Evolutionary conservation across 2,329 filamentous ascomycete genomes (phyloP).

Genomic region (Massarina eburnea): DNA sequence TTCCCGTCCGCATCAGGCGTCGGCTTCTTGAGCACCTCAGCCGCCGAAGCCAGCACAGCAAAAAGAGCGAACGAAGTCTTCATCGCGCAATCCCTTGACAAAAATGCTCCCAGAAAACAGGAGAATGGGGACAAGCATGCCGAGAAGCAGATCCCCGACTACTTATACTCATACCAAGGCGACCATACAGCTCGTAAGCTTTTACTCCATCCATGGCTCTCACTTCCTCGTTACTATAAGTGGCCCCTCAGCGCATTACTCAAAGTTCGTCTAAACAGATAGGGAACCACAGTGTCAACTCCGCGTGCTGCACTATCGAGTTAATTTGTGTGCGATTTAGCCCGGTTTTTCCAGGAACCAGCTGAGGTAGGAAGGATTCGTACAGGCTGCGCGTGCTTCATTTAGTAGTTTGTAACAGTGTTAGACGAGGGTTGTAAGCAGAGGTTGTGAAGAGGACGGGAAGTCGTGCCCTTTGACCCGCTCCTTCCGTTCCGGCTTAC

Average conservation of each 20-base stretch:
- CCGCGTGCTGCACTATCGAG: conserved; percentile 17
- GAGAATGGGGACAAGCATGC: conserved; percentile 4
- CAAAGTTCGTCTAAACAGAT: not conserved
- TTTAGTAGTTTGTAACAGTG: not conserved
- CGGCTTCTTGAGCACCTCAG: conserved; percentile 10
- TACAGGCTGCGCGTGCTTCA: not conserved
- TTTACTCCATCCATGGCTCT: not conserved
- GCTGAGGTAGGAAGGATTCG: conserved; percentile 17
- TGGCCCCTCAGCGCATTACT: not conserved
- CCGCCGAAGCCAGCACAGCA: conserved; percentile 19
- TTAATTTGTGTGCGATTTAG: conserved; percentile 24
- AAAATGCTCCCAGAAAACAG: conserved; percentile 1
- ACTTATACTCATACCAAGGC: conserved; percentile 14
- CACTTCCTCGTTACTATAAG: not conserved
- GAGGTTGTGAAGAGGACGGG: not conserved
- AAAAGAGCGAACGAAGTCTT: conserved; percentile 21
- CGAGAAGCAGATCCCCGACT: conserved; percentile 9
- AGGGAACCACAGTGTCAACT: conserved; percentile 8
- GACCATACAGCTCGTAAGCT: not conserved
- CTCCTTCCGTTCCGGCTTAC: not conserved
- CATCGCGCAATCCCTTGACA: conserved; percentile 14
- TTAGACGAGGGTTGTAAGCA: not conserved
- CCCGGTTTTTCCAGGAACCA: conserved; percentile 16
- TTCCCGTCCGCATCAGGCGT: conserved; percentile 27
- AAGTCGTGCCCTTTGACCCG: not conserved